Evolutionary conservation across 2,329 filamentous ascomycete genomes (phyloP).

Genomic region (Achaetomium macrosporum): DNA sequence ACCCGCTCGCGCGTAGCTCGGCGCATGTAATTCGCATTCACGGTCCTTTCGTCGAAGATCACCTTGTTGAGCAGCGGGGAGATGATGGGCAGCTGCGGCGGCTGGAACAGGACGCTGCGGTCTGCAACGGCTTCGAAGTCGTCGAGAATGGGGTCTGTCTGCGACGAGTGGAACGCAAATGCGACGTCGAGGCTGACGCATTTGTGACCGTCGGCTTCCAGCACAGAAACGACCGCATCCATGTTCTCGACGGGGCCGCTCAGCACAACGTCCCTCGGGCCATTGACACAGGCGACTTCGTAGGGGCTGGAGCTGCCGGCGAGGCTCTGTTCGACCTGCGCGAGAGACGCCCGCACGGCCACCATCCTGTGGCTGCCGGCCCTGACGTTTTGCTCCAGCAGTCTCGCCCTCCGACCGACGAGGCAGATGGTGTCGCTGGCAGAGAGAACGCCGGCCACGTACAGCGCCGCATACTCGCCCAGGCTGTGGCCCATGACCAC

Average conservation of each 20-base stretch:
- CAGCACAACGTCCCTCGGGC: constrained; percentile 67
- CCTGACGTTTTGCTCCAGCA: constrained; percentile 60
- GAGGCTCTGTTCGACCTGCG: background rate
- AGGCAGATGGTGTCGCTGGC: constrained; percentile 66
- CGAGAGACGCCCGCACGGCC: constrained; percentile 29
- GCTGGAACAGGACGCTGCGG: constrained; percentile 33
- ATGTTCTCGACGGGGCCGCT: constrained; percentile 40
- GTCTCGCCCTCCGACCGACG: constrained; percentile 60
- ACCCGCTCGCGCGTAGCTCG: constrained; percentile 63
- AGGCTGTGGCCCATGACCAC: constrained; percentile 58
- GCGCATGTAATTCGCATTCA: constrained; percentile 58
- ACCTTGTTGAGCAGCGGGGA: constrained; percentile 63
- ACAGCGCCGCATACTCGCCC: constrained; percentile 68
- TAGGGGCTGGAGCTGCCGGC: constrained; percentile 21
- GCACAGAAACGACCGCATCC: constrained; percentile 36
- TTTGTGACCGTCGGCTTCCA: constrained; percentile 34
- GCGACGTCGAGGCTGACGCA: constrained; percentile 43
- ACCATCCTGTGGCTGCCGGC: constrained; percentile 58
- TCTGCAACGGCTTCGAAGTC: constrained; percentile 47
- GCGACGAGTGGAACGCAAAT: constrained; percentile 49
- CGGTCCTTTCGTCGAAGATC: constrained; percentile 47
- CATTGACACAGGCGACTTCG: constrained; percentile 67
- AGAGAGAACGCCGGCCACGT: constrained; percentile 66
- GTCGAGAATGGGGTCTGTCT: constrained; percentile 50
- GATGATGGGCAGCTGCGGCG: constrained; percentile 54